Evolutionary conservation across 78 protist species (phyloP), one percentile per base, ranked within the genome.

Genomic region (Cavenderia fasciculata): DNA sequence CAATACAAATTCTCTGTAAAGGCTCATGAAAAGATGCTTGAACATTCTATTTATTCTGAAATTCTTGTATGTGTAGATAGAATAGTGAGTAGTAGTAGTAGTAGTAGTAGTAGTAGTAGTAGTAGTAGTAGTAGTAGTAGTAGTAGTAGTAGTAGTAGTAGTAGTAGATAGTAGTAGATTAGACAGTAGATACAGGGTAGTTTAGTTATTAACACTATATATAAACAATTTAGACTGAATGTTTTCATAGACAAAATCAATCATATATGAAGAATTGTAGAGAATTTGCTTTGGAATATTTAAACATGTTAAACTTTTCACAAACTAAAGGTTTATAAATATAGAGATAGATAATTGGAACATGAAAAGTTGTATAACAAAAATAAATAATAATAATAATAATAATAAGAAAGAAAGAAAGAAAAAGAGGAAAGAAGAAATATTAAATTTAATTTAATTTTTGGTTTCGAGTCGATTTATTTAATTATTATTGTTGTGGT

Each of bases 231-330:
- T 52, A 77, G 87, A 63, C 33, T 65, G 74, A 78, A 62, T 78
- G 87, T 52, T 78, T 65, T 43, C 51, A 11, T 41, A 78, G 52
- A 49, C 87, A 78, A 52, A 78, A 46, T 40, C 87, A 78, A 65
- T 19, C 27, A 33, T 78, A 66, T 52, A 78, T 78, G 29, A 78
- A 49, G 59, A 65, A 57, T 40, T 78, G 87, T 27, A 78, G 87
- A 78, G 33, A 43, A 27, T 51, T 78, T 16, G 87, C 56, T 52
- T 65, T 78, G 41, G 76, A 78, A 65, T 78, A 78, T 65, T 59
- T 78, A 52, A 56, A 62, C 11, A n/a, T 47, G 44, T 18, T 61
- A 10, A 61, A 61, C 7, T 61, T 31, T 40, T 40, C 69, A 34
- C 16, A 33, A 61, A 34, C 69, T 31, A 33, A 61, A 61, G 40